phyloP scores from a whole-genome alignment of 192 early-diverging fungal genomes.

The Helicostylum pulchrum region DNA sequence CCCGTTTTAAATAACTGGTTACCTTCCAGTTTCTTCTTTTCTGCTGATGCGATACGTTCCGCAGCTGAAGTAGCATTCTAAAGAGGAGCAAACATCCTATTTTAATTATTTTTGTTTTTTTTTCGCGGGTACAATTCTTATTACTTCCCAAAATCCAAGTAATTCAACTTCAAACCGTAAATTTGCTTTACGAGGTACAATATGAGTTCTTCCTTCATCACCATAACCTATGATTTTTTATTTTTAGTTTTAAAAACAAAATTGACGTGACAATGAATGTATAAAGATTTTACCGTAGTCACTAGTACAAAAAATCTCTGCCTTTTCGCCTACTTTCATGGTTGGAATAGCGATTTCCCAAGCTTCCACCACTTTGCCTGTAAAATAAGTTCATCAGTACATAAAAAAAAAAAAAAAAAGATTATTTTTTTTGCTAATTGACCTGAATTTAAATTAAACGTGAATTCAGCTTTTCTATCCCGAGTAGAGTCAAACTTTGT shows the following conservation, averaged over 20 bases:
- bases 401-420: not conserved
- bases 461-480: conserved; percentile 30
- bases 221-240: conserved; percentile 34
- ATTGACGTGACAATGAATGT: not conserved
- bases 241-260: too few species aligned
- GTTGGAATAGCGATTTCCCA: conserved; percentile 39
- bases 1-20: conserved; percentile 37
- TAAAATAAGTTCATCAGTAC: too few species aligned
- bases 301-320: conserved; percentile 35
- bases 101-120: not conserved
- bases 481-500: conserved; percentile 39
- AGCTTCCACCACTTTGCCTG: conserved; percentile 42
- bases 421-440: conserved; percentile 14
- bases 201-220: conserved; percentile 28
- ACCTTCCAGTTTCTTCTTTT: conserved; percentile 43
- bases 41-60: conserved; percentile 29
- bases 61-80: conserved; percentile 34
- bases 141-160: conserved; percentile 38
- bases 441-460: conserved; percentile 34
- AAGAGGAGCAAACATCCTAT: not conserved
- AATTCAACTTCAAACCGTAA: conserved; percentile 44
- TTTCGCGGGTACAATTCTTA: conserved; percentile 1
- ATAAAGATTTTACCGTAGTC: conserved; percentile 35
- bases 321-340: conserved; percentile 44
- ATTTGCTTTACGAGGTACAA: conserved; percentile 37